These are phyloP conservation scores for Fusarium sp. DNA, from an alignment of 2,329 filamentous ascomycete species.

Conservation along the genomic window DNA sequence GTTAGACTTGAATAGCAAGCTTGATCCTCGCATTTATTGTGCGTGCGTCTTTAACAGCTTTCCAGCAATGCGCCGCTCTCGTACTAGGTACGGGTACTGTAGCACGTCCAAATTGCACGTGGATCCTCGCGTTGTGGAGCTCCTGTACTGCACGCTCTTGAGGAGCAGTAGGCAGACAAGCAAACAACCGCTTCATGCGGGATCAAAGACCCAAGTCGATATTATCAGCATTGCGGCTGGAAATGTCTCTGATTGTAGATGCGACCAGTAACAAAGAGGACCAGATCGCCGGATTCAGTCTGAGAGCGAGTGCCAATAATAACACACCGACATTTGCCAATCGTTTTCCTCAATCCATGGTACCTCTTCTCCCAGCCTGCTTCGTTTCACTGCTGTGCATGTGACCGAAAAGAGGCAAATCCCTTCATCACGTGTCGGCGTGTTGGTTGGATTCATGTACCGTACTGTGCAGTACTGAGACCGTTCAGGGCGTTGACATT, in stretches of 20 bases:
- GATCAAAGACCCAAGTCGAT: slow-evolving; percentile 10
- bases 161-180: neutral
- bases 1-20: neutral
- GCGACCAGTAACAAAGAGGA: slow-evolving; percentile 29
- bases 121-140: slow-evolving; percentile 29
- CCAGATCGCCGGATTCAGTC: slow-evolving; percentile 38
- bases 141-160: neutral
- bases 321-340: slow-evolving; percentile 50
- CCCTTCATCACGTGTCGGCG: slow-evolving; percentile 37
- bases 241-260: slow-evolving; percentile 29
- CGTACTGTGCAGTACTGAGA: neutral
- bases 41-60: slow-evolving; percentile 4
- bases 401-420: slow-evolving; percentile 37
- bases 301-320: slow-evolving; percentile 32
- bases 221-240: slow-evolving; percentile 38
- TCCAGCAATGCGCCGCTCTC: slow-evolving; percentile 16
- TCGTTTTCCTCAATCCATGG: slow-evolving; percentile 36
- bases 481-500: neutral
- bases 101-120: slow-evolving; percentile 28
- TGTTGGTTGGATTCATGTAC: neutral
- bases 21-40: neutral
- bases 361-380: slow-evolving; percentile 13
- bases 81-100: slow-evolving; percentile 17
- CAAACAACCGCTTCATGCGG: neutral
- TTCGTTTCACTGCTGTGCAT: slow-evolving; percentile 32